These are phyloP conservation scores for Clavispora santaluciae DNA, from an alignment of 805 yeast species.

Conservation along the genomic window DNA sequence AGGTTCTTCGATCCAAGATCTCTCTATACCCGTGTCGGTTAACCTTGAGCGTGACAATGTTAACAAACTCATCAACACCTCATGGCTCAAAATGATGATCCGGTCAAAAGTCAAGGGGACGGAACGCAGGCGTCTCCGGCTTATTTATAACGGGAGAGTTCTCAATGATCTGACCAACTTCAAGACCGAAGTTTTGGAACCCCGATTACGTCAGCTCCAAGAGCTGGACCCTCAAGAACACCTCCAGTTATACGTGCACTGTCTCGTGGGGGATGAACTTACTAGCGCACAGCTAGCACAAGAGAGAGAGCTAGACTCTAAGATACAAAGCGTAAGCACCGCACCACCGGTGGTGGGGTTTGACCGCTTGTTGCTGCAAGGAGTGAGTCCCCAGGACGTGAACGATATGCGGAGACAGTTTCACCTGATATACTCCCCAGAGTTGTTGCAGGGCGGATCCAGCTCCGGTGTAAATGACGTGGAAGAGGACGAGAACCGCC, in stretches of 20 bases:
- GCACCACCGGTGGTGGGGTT: slow-evolving; percentile 75
- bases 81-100: slow-evolving; percentile 29
- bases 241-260: slow-evolving; percentile 59
- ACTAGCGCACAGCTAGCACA: slow-evolving; percentile 49
- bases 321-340: slow-evolving; percentile 46
- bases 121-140: slow-evolving; percentile 45
- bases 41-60: slow-evolving; percentile 27
- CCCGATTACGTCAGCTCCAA: slow-evolving; percentile 18
- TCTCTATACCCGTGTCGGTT: slow-evolving; percentile 25
- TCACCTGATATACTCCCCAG: slow-evolving; percentile 56
- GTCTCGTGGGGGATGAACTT: slow-evolving; percentile 68
- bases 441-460: slow-evolving; percentile 15
- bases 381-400: slow-evolving; percentile 77
- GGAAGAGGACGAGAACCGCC: slow-evolving; percentile 40
- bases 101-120: slow-evolving; percentile 18
- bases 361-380: slow-evolving; percentile 77
- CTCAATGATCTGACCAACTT: slow-evolving; percentile 54
- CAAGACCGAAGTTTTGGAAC: slow-evolving; percentile 42
- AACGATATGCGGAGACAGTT: slow-evolving; percentile 70
- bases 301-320: slow-evolving; percentile 55
- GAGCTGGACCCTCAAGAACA: slow-evolving; percentile 6
- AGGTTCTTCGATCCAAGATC: slow-evolving; percentile 19
- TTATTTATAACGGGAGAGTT: slow-evolving; percentile 67
- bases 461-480: slow-evolving; percentile 28
- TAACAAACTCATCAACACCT: slow-evolving; percentile 24